Evolutionary conservation across 805 yeast species (phyloP), one percentile per base, ranked within the genome.

Genomic region (Isabelozyma rhagii): DNA sequence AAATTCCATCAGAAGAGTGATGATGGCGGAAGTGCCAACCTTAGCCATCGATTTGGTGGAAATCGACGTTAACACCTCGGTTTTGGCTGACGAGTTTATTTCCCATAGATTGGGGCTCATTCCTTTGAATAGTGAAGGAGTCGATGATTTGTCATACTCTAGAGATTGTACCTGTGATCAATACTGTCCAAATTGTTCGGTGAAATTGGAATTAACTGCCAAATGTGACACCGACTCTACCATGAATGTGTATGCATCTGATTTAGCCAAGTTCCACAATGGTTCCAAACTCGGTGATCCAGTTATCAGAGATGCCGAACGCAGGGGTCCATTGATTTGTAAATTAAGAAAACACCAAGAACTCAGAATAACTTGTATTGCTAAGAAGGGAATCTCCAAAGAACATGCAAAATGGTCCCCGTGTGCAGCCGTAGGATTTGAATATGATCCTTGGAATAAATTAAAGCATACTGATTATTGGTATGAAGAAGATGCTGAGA

Each of bases 371-470:
- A 85, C 86, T 57, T 94, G 99, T 71, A 87, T 94, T 54, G 99
- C 99, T 48, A 94, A 94, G 70, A 94, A 94, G 74, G 99, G 98
- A 42, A 91, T 91, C 51, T 89, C 97, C 45, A 92, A 92, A 67
- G 99, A 94, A 67, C 99, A 94, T 65, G 97, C 99, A 45, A 94
- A 94, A 64, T 94, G 99, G 99, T 85, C 94, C 6, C 97, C 99
- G 10, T 87, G 96, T 57, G 81, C 97, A 0, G 98, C 98, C 18
- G 81, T 93, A 48, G 97, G 96, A 15, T 93, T 93, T 61, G 99
- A 93, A 68, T 93, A 93, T 64, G 99, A 93, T 63, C 99, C 99
- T n/a, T 93, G 97, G 96, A 94, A 94, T 71, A 94, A 93, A 71
- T 78, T 94, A 61, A 86, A 88, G 64, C 99, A 94, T 67, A 94